Evolutionary conservation across 1,139 yeast species (phyloP), one percentile per base, ranked within the genome.

Genomic region (Pichia sp.): DNA sequence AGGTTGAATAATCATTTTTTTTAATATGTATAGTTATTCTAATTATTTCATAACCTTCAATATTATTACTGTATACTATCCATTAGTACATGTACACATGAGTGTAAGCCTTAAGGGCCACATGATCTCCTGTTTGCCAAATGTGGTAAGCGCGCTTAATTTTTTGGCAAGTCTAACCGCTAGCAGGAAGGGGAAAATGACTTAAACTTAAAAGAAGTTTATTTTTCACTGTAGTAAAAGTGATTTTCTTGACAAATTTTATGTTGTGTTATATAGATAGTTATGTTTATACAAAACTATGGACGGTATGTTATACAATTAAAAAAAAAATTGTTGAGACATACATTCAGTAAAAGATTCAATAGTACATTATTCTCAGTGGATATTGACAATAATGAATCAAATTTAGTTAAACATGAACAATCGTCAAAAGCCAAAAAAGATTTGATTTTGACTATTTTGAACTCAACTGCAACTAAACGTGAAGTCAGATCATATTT

Each of bases 401-500:
- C 52, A 35, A 49, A 47, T 29, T n/a, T 49, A 32, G 18, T 29
- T 12, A 49, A 47, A 35, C 52, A 49, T 23, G 23, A 20, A 11
- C 35, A 27, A 32, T 6, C 36, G 8, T 49, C 48, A 4, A 13
- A 22, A 12, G 53, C 73, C 13, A 74, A 72, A 54, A 68, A 65
- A 43, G 80, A 80, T 52, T 65, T 85, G 43, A 80, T 84, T n/a
- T 66, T 83, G 23, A 79, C 88, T 6, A 82, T 85, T 29, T 67
- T 85, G 46, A 80, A 77, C 57, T 80, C 88, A 7, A 82, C 94
- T 7, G 85, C 90, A 13, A 84, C 92, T 1, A 83, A 82, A 61
- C 65, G 94, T 54, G 94, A 85, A 60, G 87, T 88, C 4, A 71
- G 73, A 53, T 80, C 79, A 51, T 85, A 84, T 59, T 64, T 85